Base-by-base conservation (phyloP, 768 basidiomycete genomes). In the Serendipita indica region DNA sequence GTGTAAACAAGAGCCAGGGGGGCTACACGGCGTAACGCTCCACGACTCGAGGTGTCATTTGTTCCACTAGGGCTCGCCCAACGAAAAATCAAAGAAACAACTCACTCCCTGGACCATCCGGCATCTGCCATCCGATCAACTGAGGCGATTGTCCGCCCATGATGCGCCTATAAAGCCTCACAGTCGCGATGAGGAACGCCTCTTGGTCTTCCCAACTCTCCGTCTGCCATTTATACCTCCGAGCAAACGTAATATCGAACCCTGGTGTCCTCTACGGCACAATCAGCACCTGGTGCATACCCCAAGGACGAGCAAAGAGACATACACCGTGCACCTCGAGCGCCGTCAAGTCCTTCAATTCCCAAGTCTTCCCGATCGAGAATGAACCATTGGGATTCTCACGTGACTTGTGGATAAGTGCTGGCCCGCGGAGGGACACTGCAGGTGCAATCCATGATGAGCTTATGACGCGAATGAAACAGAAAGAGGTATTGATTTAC, bases 281-380 rank as follows among this genome's bases (percentile, higher is more conserved):
- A n/a, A 10, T 30, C n/a, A 10, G 32, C 1, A 27, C 27, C 41
- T 18, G 41, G 18, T 25, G 7, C 5, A 43, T 7, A 25, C n/a
- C 18, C n/a, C 18, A 43, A 6, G 7, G 18, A 6, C 7, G 18
- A 6, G n/a, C 27, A 43, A n/a, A 43, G 5, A 25, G 41, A 73
- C 83, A 66, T 68, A 94, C 92, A 67, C 76, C 78, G 33, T 78
- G 60, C 46, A 94, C 84, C 63, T 93, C 84, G 43, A 99, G 68
- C 35, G 73, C 81, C 62, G 86, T 79, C 64, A 98, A 75, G 69
- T 97, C 93, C 39, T 80, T 69, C 52, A 98, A 71, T 61, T 74
- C 78, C 96, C 96, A 99, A 1, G 94, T 90, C 74, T 99, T 99
- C 3, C 96, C 96, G 49, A 98, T 89, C 5, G 91, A 96, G 71